Evolutionary conservation across 2,329 filamentous ascomycete species (phyloP).

Genomic region (Chaetomium sp.): DNA sequence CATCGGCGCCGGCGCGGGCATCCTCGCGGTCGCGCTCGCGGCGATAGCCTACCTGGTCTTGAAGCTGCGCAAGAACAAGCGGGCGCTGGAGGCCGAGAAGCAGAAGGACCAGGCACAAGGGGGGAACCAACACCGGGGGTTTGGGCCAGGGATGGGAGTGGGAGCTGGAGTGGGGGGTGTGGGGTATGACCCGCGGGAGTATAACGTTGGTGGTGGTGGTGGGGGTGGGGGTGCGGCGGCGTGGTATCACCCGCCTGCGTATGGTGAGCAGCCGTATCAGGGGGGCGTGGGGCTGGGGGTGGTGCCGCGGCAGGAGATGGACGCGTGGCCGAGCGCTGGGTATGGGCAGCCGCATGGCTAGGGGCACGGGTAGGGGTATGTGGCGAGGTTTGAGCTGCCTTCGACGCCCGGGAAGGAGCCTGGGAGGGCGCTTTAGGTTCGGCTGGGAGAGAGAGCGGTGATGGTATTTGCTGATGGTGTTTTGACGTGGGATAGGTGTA

Average conservation of each 20-base stretch:
- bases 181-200: neutral
- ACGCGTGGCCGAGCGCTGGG: neutral
- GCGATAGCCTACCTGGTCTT: conserved; percentile 10
- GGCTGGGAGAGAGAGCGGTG: no score
- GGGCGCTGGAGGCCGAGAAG: neutral
- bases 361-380: neutral
- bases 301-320: conserved; percentile 1
- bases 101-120: neutral
- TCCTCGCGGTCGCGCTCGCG: conserved; percentile 8
- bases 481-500: no score
- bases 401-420: neutral
- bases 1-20: conserved; percentile 15
- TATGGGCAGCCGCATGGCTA: no score
- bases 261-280: neutral
- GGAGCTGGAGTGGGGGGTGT: no score
- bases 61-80: conserved; percentile 22
- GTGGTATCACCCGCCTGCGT: no score
- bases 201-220: neutral
- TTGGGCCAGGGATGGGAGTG: no score
- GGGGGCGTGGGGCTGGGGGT: neutral
- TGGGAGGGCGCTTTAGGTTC: neutral
- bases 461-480: no score
- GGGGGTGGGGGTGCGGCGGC: no score
- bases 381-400: conserved; percentile 5
- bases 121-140: neutral